These are phyloP conservation scores for Chlamydomonas asymmetrica DNA, from an alignment of 139 green algal species.

Conservation along the genomic window DNA sequence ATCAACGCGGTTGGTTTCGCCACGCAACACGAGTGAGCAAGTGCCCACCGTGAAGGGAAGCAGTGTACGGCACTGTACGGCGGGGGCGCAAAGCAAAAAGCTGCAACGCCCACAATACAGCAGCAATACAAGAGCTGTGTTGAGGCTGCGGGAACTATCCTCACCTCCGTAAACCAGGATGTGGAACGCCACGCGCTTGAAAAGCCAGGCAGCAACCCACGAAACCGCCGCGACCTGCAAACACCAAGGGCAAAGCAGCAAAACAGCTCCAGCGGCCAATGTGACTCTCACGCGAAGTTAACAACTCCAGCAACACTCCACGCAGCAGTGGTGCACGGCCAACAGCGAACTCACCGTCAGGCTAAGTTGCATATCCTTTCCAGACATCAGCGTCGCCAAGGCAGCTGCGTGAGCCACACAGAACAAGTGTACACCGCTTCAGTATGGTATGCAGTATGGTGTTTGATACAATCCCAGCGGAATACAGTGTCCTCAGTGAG, in stretches of 20 bases:
- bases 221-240: not conserved
- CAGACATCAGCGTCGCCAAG: conserved; percentile 1
- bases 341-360: not conserved
- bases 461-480: not conserved
- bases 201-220: not conserved
- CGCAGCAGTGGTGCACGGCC: not conserved
- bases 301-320: too few relatives aligned
- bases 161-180: too few relatives aligned
- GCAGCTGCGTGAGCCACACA: not conserved
- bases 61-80: too few relatives aligned
- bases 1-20: too few relatives aligned
- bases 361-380: conserved; percentile 14
- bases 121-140: too few relatives aligned
- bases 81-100: too few relatives aligned
- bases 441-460: not conserved
- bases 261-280: not conserved
- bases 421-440: not conserved
- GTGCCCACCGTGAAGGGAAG: too few relatives aligned
- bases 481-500: not conserved
- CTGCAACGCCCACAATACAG: too few relatives aligned
- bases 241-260: not conserved
- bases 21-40: too few relatives aligned
- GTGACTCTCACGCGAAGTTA: not conserved
- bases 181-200: not conserved
- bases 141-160: too few relatives aligned